Evolutionary conservation across 108 stramenopile species (phyloP).

Genomic region (Stephanodiscus triporus): DNA sequence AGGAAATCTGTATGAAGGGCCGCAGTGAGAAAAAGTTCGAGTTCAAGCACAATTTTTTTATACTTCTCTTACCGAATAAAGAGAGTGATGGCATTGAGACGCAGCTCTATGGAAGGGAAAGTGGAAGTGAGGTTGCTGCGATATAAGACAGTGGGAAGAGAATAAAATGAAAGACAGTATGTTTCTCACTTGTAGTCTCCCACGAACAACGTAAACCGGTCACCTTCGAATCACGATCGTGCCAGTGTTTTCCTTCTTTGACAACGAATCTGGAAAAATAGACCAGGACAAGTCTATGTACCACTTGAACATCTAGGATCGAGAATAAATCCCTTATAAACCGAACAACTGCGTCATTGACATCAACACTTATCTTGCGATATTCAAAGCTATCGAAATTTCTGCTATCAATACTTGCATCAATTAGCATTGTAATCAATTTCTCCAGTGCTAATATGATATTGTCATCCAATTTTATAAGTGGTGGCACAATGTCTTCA

Average conservation of each 20-base stretch:
- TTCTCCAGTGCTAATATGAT: constrained; percentile 62
- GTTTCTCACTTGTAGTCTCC: constrained; percentile 59
- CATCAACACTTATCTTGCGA: constrained; percentile 81
- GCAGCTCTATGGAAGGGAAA: constrained; percentile 56
- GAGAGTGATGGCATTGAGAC: constrained; percentile 83
- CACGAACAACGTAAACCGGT: constrained; percentile 81
- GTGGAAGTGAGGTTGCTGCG: not conserved
- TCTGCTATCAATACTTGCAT: constrained; percentile 80
- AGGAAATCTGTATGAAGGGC: constrained; percentile 51
- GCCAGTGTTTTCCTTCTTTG: constrained; percentile 74
- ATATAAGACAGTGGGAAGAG: not conserved
- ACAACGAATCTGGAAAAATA: constrained; percentile 78
- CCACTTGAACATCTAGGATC: constrained; percentile 64
- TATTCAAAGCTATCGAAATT: constrained; percentile 88
- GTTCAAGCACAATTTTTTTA: not conserved
- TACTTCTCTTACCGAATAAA: constrained; percentile 48
- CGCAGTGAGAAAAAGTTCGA: not conserved
- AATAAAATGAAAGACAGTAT: not conserved
- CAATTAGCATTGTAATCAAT: constrained; percentile 72
- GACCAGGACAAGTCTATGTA: constrained; percentile 69
- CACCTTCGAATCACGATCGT: constrained; percentile 77
- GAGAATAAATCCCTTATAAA: constrained; percentile 86
- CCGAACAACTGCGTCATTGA: constrained; percentile 85
- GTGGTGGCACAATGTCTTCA: constrained; percentile 49
- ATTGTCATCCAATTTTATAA: constrained; percentile 72